These are phyloP conservation scores for Albophoma yamanashiensis DNA, from an alignment of 2,329 filamentous ascomycete genomes.

Conservation along the genomic window DNA sequence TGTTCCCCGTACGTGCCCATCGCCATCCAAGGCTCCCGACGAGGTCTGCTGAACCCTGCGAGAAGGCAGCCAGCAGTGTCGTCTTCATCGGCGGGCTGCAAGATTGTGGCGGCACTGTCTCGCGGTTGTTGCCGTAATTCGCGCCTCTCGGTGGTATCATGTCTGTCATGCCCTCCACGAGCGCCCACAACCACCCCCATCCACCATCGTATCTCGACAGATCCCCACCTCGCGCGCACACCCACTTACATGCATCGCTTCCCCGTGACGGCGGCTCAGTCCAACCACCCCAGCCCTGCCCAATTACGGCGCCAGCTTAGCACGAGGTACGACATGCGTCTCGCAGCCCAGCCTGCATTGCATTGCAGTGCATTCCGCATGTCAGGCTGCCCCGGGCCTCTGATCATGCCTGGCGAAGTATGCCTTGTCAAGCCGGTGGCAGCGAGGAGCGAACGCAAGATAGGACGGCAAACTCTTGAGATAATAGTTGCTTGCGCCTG, in stretches of 20 bases:
- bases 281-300: background rate
- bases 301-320: background rate
- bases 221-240: background rate
- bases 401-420: background rate
- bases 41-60: background rate
- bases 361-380: background rate
- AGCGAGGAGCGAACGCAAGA: background rate
- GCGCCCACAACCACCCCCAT: background rate
- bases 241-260: background rate
- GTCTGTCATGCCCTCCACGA: background rate
- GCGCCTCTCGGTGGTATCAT: background rate
- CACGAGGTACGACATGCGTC: background rate
- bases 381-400: background rate
- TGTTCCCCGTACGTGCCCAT: too few species aligned
- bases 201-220: background rate
- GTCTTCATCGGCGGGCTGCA: background rate
- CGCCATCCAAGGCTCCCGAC: background rate
- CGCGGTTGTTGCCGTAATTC: background rate
- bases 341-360: background rate
- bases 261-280: slow-evolving; percentile 2
- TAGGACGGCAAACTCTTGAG: background rate
- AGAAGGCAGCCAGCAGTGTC: background rate
- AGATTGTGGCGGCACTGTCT: background rate
- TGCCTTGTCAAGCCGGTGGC: background rate
- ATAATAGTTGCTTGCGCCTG: too few species aligned